Evolutionary conservation across 345 rosid genomes (phyloP), one percentile per base, ranked within the genome.

Genomic region (Linum lewisii): DNA sequence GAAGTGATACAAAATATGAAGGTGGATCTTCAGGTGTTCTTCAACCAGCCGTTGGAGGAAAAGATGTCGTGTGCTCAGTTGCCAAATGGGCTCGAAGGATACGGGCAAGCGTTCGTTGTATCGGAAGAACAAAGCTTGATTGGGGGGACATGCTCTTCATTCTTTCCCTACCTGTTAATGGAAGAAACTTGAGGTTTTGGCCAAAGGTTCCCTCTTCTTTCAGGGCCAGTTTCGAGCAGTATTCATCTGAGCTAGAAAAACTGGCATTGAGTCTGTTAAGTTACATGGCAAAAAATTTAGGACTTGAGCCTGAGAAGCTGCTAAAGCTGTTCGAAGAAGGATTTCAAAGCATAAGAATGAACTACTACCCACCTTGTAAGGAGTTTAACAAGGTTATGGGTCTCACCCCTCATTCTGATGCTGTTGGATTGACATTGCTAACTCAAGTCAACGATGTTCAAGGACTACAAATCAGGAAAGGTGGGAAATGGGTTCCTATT

Each of bases 141-240:
- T 80, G 81, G 85, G 79, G 75, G 1, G 83, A 78, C 66, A 69
- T 76, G 88, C 71, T 78, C 21, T 75, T 77, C 63, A 76, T 77
- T 47, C 24, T 61, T 20, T 7, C 75, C 4, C 72, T 32, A 21
- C 82, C 84, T 8, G 23, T 24, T n/a, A 18, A 53, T 4, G 45
- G 3, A 6, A 73, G 81, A 69, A 73, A 59, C 24, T 5, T 58
- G 42, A 69, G 66, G 54, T 61, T 73, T 62, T 79, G 81, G 76
- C 85, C 85, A 83, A 0, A 32, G 47, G 23, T 0, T 20, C 88
- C 82, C 9, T 1, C 60, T 11, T 67, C 76, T 21, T 73, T 80
- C 64, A 76, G 81, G 78, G 72, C 26, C 58, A 75, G 60, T 8
- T 13, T 82, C 25, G 74, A 76, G 0, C 61, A 36, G 18, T 76